phyloP scores from a whole-genome alignment of 805 yeast species.

The Myxozyma sirexii region DNA sequence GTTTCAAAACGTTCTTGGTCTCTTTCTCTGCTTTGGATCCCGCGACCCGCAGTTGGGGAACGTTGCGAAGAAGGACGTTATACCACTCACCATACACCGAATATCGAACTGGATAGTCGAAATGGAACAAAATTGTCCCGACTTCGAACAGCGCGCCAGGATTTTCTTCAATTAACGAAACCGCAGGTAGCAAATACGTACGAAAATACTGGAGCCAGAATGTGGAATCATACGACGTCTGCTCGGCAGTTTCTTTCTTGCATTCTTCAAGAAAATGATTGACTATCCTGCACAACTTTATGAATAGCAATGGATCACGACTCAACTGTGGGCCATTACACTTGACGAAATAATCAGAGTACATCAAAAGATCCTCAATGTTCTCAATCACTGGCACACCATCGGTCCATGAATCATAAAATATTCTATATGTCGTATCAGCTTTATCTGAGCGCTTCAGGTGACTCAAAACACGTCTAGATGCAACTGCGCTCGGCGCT shows the following conservation, averaged over 20 bases:
- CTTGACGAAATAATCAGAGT: slow-evolving; percentile 54
- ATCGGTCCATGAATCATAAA: slow-evolving; percentile 50
- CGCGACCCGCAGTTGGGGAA: slow-evolving; percentile 58
- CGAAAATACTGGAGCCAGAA: slow-evolving; percentile 67
- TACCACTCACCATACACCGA: slow-evolving; percentile 80
- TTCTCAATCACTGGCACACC: slow-evolving; percentile 46
- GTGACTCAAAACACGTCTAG: slow-evolving; percentile 26
- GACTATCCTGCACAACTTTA: slow-evolving; percentile 66
- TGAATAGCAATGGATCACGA: slow-evolving; percentile 51
- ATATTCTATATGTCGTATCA: slow-evolving; percentile 19
- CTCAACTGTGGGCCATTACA: slow-evolving; percentile 62
- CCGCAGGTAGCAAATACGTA: slow-evolving; percentile 65
- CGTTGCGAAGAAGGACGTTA: slow-evolving; percentile 58
- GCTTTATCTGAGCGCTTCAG: slow-evolving; percentile 23
- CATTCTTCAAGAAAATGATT: slow-evolving; percentile 16
- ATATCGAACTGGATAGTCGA: slow-evolving; percentile 65
- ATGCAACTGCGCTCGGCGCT: slow-evolving; percentile 11
- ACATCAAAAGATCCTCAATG: slow-evolving; percentile 51
- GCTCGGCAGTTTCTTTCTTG: slow-evolving; percentile 17
- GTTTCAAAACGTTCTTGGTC: slow-evolving; percentile 74
- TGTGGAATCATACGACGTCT: slow-evolving; percentile 33
- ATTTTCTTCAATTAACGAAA: slow-evolving; percentile 57
- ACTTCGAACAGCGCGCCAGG: slow-evolving; percentile 64
- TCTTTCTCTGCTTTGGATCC: slow-evolving; percentile 72
- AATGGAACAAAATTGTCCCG: slow-evolving; percentile 55